Percentiles rank a stretch among this genome's conserved stretches.
These are phyloP conservation scores for Bipolaris victoriae DNA, from an alignment of 2,329 filamentous ascomycete genomes.

Conservation along the genomic window DNA sequence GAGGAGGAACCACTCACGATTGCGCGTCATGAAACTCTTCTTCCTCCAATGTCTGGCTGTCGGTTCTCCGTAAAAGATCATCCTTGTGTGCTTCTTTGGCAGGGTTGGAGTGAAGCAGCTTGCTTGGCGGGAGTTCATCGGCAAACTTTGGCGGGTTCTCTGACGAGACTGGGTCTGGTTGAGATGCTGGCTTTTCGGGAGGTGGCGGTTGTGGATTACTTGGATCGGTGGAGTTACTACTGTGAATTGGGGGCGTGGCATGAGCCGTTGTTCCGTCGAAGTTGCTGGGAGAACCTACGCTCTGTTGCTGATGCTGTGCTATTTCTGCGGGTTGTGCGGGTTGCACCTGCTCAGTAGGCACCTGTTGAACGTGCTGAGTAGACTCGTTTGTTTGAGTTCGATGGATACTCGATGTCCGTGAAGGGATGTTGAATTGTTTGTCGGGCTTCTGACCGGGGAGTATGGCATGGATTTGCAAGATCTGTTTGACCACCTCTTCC, in stretches of 20 bases:
- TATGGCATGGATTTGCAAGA: conserved; percentile 84
- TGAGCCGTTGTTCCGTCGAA: conserved; percentile 57
- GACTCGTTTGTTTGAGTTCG: conserved; percentile 15
- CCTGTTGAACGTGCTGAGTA: conserved; percentile 10
- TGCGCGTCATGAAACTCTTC: conserved; percentile 59
- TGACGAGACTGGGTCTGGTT: conserved; percentile 9
- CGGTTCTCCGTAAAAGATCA: conserved; percentile 42
- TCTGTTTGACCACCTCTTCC: conserved; percentile 76
- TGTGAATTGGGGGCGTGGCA: conserved; percentile 15
- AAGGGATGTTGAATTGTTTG: conserved; percentile 63
- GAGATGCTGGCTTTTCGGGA: conserved; percentile 12
- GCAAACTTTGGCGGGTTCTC: conserved; percentile 19
- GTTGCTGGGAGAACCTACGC: conserved; percentile 60
- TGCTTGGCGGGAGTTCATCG: conserved; percentile 35
- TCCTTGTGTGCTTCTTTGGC: conserved; percentile 21
- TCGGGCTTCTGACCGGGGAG: conserved; percentile 73
- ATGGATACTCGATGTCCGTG: conserved; percentile 47
- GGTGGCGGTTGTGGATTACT: conserved; percentile 12
- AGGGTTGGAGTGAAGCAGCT: conserved; percentile 36
- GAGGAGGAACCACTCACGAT: conserved; percentile 28
- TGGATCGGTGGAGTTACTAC: conserved; percentile 11
- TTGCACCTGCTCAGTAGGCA: conserved; percentile 11
- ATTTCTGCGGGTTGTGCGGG: conserved; percentile 12
- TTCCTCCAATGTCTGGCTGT: conserved; percentile 52
- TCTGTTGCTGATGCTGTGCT: conserved; percentile 26